A percentile compares a stretch with the other conserved stretches of the same genome.
Conservation (phyloP, 208 protist species). For the Leishmania amazonensis region DNA sequence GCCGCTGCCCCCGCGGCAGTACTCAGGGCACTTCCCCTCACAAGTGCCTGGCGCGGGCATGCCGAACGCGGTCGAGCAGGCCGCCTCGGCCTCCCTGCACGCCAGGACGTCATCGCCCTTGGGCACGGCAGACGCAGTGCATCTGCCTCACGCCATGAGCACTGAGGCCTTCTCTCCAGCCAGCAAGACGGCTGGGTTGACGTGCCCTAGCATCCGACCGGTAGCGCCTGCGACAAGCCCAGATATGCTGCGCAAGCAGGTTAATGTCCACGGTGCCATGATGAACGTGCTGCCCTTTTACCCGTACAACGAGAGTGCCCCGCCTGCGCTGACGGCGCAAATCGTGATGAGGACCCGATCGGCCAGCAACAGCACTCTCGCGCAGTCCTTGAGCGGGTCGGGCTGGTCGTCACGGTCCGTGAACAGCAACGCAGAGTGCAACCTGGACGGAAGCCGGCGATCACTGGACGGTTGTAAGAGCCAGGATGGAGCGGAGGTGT, state of each 20-base stretch:
- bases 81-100: neutral
- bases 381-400: conserved; percentile 21
- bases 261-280: conserved; percentile 52
- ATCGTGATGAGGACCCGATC: conserved; percentile 35
- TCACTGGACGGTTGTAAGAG: conserved; percentile 13
- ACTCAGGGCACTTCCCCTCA: neutral
- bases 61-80: neutral
- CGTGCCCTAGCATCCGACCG: neutral
- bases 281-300: conserved; percentile 37
- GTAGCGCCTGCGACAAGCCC: conserved; percentile 19
- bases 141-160: neutral
- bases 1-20: neutral
- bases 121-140: neutral
- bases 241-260: conserved; percentile 31
- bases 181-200: neutral
- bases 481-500: conserved; percentile 4
- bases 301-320: conserved; percentile 34
- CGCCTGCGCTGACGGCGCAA: conserved; percentile 36
- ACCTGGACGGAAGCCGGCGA: conserved; percentile 19
- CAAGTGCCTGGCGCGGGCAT: neutral
- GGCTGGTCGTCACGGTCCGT: conserved; percentile 19
- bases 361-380: conserved; percentile 12
- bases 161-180: neutral
- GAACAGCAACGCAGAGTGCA: conserved; percentile 8
- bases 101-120: neutral